Evolutionary conservation across 345 rosid genomes (phyloP).

Genomic region (Linum trigynum): DNA sequence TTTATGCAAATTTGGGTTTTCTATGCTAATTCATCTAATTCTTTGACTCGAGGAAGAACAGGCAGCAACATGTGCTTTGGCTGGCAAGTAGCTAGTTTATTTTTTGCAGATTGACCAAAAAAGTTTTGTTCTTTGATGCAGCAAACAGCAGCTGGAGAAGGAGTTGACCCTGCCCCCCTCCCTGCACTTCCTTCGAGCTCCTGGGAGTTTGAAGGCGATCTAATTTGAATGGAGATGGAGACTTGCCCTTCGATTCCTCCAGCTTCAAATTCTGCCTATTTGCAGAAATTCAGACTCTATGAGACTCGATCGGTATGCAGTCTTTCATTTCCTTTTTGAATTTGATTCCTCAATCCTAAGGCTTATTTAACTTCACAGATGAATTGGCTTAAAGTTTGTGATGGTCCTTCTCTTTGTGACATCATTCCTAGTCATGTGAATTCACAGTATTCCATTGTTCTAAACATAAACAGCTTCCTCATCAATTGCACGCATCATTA

Average conservation of each 20-base stretch:
- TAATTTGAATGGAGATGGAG: slow-evolving; percentile 6
- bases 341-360: background rate
- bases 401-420: background rate
- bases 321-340: background rate
- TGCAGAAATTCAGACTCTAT: slow-evolving; percentile 78
- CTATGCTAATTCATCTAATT: background rate
- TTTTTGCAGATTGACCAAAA: too few species aligned
- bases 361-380: background rate
- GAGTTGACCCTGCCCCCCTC: background rate
- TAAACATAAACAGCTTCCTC: too few species aligned
- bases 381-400: background rate
- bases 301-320: slow-evolving; percentile 73
- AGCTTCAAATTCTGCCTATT: slow-evolving; percentile 27
- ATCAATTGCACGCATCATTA: background rate
- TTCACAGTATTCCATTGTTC: too few species aligned
- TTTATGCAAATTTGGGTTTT: background rate
- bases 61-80: background rate
- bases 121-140: background rate
- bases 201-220: background rate
- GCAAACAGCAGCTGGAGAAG: background rate
- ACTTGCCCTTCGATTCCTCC: slow-evolving; percentile 17
- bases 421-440: background rate
- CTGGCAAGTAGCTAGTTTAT: too few species aligned
- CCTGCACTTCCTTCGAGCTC: background rate
- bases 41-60: background rate